A percentile compares a stretch with the other conserved stretches of the same genome.
phyloP scores from a whole-genome alignment of 306 rosid genomes.

The Corylus heterophylla region DNA sequence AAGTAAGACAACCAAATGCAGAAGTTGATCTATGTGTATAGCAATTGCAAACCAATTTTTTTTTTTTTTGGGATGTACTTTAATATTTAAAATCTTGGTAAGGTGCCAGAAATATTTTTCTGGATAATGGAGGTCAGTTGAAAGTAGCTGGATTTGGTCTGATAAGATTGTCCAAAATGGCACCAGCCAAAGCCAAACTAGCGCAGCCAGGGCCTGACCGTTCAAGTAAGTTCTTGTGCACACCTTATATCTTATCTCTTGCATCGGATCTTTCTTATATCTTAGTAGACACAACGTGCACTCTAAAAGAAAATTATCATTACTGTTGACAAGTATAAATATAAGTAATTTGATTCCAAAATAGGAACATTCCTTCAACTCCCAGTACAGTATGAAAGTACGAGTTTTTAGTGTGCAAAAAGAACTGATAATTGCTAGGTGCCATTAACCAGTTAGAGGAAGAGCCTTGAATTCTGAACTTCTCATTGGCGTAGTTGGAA shows the following conservation, averaged over 20 bases:
- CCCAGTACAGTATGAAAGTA: neutral
- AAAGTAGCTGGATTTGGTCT: constrained; percentile 93
- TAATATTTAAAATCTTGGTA: constrained; percentile 82
- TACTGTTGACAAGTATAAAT: neutral
- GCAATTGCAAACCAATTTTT: constrained; percentile 29
- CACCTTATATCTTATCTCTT: constrained; percentile 7
- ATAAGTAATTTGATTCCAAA: neutral
- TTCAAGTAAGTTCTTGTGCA: constrained; percentile 62
- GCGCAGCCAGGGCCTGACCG: constrained; percentile 56
- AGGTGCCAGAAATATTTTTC: constrained; percentile 99
- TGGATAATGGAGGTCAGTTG: constrained; percentile 93
- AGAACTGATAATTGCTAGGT: neutral
- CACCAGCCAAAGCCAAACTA: constrained; percentile 71
- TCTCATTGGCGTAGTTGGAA: neutral
- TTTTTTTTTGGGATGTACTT: constrained; percentile 42
- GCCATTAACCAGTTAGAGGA: neutral
- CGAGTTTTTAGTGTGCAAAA: neutral
- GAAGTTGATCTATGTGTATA: constrained; percentile 38
- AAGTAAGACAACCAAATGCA: constrained; percentile 86
- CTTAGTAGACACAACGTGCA: neutral
- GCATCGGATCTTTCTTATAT: constrained; percentile 12
- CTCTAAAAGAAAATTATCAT: neutral
- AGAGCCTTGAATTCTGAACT: neutral
- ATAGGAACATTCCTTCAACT: neutral
- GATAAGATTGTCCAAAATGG: constrained; percentile 57